Evolutionary conservation across 2,329 filamentous ascomycete species (phyloP).

Genomic region (Arthrobotrys megalospora): DNA sequence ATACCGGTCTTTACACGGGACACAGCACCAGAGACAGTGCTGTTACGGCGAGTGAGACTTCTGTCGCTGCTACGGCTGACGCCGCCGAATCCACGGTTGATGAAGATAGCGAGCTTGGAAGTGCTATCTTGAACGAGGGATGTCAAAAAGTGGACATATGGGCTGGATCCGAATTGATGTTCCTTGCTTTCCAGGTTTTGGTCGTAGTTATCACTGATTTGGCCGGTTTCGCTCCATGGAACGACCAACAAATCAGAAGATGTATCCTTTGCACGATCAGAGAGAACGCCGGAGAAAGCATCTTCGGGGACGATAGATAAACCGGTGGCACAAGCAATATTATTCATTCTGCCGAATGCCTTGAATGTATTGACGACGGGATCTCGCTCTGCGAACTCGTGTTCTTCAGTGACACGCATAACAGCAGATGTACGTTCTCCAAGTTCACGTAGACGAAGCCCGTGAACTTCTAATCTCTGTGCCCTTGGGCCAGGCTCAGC

Average conservation of each 20-base stretch:
- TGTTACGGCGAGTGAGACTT: constrained; percentile 58
- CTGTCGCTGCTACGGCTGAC: constrained; percentile 66
- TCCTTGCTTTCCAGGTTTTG: constrained; percentile 70
- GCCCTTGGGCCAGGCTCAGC: constrained; percentile 65
- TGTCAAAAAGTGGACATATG: constrained; percentile 82
- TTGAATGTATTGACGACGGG: constrained; percentile 93
- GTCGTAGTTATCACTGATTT: constrained; percentile 76
- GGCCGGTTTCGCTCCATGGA: constrained; percentile 89
- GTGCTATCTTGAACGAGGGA: constrained; percentile 75
- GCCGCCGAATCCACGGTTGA: constrained; percentile 79
- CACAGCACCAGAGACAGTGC: constrained; percentile 61
- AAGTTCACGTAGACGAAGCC: constrained; percentile 86
- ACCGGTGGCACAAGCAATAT: constrained; percentile 84
- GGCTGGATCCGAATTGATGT: constrained; percentile 74
- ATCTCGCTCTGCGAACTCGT: constrained; percentile 80
- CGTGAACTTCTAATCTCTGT: constrained; percentile 80
- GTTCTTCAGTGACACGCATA: constrained; percentile 89
- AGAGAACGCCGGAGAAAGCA: constrained; percentile 83
- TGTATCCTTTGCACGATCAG: constrained; percentile 78
- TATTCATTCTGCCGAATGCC: constrained; percentile 86
- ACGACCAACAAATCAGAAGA: constrained; percentile 82
- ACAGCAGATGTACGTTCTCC: constrained; percentile 94
- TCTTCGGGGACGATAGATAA: constrained; percentile 83
- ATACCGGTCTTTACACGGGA: constrained; percentile 63
- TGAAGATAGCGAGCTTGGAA: constrained; percentile 82